Conservation (phyloP, 768 basidiomycete species). For the Scleroderma bovista region DNA sequence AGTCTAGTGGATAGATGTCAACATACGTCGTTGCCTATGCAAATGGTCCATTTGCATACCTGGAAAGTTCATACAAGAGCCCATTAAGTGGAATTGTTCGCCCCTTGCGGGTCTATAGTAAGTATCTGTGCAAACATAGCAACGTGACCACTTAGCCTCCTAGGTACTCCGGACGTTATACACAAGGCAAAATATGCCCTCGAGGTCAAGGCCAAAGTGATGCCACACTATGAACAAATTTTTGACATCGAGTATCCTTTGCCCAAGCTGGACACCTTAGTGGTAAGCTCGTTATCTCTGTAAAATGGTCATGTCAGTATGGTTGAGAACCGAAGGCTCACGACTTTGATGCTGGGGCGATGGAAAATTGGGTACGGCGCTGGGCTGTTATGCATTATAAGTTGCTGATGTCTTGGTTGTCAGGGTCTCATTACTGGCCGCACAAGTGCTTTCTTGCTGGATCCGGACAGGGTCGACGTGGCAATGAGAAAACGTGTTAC, state of each 20-base stretch:
- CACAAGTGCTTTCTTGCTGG: constrained; percentile 73
- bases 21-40: constrained; percentile 87
- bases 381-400: neutral
- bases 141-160: constrained; percentile 1
- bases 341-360: constrained; percentile 88
- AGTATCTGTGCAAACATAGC: constrained; percentile 10
- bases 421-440: constrained; percentile 86
- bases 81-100: constrained; percentile 75
- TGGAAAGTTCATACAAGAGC: constrained; percentile 73
- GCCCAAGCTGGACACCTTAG: constrained; percentile 91
- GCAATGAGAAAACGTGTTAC: constrained; percentile 77
- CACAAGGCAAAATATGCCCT: constrained; percentile 82
- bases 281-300: constrained; percentile 38
- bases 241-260: constrained; percentile 92
- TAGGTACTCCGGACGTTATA: constrained; percentile 78
- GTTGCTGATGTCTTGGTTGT: constrained; percentile 3
- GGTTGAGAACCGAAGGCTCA: constrained; percentile 41
- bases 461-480: constrained; percentile 69
- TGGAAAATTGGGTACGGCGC: constrained; percentile 78
- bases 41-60: constrained; percentile 68
- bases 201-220: constrained; percentile 73
- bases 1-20: constrained; percentile 48
- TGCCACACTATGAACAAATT: constrained; percentile 88
- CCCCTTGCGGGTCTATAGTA: constrained; percentile 82
- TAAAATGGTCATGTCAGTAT: neutral